Evolutionary conservation across 129 eudicot species (phyloP).

Genomic region (Solidago caesia): DNA sequence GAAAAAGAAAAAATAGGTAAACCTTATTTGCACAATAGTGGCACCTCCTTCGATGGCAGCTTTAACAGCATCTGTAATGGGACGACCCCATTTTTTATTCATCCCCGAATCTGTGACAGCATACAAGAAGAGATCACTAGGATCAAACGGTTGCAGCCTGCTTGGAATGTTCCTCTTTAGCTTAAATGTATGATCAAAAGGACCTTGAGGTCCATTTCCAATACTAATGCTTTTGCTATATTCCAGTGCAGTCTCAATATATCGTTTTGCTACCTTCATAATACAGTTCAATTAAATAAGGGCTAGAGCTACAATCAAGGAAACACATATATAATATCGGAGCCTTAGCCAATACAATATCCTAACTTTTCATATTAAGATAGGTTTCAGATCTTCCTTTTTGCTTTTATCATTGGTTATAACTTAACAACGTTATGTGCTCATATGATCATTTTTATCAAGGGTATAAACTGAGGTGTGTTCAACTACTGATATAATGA

Average conservation of each 20-base stretch:
- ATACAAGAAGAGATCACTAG: slow-evolving; percentile 69
- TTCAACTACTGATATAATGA: background rate
- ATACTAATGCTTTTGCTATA: slow-evolving; percentile 70
- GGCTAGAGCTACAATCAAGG: background rate
- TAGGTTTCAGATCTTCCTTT: background rate
- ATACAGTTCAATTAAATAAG: slow-evolving; percentile 8
- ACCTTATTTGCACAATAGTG: slow-evolving; percentile 87
- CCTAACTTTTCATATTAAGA: background rate
- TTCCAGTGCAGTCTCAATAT: slow-evolving; percentile 65
- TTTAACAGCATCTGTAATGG: slow-evolving; percentile 77
- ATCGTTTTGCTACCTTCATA: slow-evolving; percentile 72
- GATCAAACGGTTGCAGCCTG: slow-evolving; percentile 46
- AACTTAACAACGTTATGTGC: background rate
- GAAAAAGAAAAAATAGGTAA: slow-evolving; percentile 1
- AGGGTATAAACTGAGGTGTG: too few relatives aligned
- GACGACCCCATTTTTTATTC: slow-evolving; percentile 87
- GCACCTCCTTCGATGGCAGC: slow-evolving; percentile 97
- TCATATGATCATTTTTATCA: background rate
- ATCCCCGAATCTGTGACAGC: slow-evolving; percentile 93
- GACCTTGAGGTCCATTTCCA: slow-evolving; percentile 88
- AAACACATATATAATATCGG: background rate
- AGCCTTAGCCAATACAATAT: background rate
- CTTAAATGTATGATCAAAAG: slow-evolving; percentile 76
- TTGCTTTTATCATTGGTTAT: background rate
- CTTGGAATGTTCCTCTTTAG: slow-evolving; percentile 50